Evolutionary conservation across 108 stramenopile genomes (phyloP).

Genomic region (Skeletonema tropicum): DNA sequence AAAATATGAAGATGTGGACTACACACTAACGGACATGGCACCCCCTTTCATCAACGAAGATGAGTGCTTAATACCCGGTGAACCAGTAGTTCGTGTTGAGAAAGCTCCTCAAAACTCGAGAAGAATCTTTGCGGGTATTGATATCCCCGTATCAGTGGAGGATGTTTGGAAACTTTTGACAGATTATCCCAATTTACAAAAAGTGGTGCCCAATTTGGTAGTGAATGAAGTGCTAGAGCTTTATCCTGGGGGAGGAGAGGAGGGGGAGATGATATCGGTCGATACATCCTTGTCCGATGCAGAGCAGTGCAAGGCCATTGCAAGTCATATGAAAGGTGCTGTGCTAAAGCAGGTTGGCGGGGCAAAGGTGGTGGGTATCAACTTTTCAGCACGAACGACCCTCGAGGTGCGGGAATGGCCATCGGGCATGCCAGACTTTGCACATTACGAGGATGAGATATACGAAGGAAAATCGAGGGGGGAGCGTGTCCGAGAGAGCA

Average conservation of each 20-base stretch:
- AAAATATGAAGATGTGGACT: slow-evolving; percentile 79
- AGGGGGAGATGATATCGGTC: not conserved
- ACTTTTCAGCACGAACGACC: slow-evolving; percentile 81
- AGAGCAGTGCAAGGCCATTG: slow-evolving; percentile 62
- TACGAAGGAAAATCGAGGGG: slow-evolving; percentile 71
- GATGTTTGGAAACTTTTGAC: slow-evolving; percentile 86
- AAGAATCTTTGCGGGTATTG: slow-evolving; percentile 91
- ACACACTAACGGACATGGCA: slow-evolving; percentile 73
- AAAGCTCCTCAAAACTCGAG: slow-evolving; percentile 89
- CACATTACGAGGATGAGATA: slow-evolving; percentile 71
- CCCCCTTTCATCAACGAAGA: slow-evolving; percentile 81
- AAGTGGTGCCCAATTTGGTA: slow-evolving; percentile 84
- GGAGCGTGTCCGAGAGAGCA: slow-evolving; percentile 53
- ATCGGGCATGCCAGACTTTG: slow-evolving; percentile 79
- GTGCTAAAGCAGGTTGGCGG: slow-evolving; percentile 83
- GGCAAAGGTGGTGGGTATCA: slow-evolving; percentile 88
- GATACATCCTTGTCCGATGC: slow-evolving; percentile 38
- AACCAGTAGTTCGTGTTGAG: slow-evolving; percentile 85
- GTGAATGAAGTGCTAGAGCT: slow-evolving; percentile 83
- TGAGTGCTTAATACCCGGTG: slow-evolving; percentile 83
- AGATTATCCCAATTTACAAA: slow-evolving; percentile 77
- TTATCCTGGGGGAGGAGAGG: slow-evolving; percentile 26
- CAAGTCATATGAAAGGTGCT: slow-evolving; percentile 74
- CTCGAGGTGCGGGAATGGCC: slow-evolving; percentile 91
- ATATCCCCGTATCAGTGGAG: slow-evolving; percentile 81